A percentile compares a stretch with the other conserved stretches of the same genome.
phyloP scores from a whole-genome alignment of 495 filamentous ascomycete species.

The Xylaria flabelliformis region DNA sequence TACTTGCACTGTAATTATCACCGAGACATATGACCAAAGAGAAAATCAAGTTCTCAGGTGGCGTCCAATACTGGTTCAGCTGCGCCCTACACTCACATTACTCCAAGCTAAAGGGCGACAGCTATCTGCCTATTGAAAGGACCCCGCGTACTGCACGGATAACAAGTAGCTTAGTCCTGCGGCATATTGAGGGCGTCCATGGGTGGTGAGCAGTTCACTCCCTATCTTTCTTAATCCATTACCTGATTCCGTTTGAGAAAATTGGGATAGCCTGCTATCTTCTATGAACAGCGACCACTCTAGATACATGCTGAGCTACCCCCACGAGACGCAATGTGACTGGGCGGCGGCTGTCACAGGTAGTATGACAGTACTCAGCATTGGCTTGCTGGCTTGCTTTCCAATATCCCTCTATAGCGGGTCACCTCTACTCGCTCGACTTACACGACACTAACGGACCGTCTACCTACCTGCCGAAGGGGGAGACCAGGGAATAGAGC shows the following conservation, averaged over 20 bases:
- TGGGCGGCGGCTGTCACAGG: background rate
- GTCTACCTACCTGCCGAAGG: background rate
- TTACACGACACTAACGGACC: background rate
- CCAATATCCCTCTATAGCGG: background rate
- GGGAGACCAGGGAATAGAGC: background rate
- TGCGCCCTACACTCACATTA: background rate
- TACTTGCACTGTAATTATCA: background rate
- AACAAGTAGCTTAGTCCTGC: background rate
- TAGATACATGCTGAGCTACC: constrained; percentile 15
- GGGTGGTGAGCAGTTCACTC: background rate
- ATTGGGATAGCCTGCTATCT: background rate
- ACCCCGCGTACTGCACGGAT: background rate
- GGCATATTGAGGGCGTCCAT: background rate
- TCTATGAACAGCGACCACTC: background rate
- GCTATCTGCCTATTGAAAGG: background rate
- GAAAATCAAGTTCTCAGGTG: background rate
- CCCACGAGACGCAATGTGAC: background rate
- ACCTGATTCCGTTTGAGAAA: background rate
- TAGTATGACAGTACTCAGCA: constrained; percentile 3
- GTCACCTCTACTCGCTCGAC: background rate
- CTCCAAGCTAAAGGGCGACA: background rate
- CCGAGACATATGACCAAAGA: background rate
- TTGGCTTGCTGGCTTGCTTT: constrained; percentile 4
- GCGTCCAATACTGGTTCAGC: background rate
- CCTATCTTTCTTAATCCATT: background rate